Evolutionary conservation across 768 basidiomycete species (phyloP).

Genomic region (Russula foetens): DNA sequence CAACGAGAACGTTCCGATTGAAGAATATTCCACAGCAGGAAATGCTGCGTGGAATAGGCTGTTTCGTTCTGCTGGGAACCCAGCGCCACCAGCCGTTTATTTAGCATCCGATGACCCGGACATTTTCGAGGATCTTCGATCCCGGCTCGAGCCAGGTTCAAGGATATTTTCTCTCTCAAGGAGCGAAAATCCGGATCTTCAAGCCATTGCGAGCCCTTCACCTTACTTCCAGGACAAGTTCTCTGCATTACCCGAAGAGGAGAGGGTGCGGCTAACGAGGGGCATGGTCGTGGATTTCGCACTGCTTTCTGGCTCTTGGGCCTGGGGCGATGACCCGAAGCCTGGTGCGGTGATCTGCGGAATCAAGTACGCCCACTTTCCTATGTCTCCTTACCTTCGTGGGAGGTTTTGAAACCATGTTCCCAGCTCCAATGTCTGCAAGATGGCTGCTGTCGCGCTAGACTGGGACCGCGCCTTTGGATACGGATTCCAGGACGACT

Average conservation of each 20-base stretch:
- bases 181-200: slow-evolving; percentile 36
- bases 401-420: background rate
- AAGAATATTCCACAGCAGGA: slow-evolving; percentile 40
- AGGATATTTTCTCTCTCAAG: slow-evolving; percentile 39
- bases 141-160: slow-evolving; percentile 30
- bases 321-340: slow-evolving; percentile 32
- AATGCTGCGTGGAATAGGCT: slow-evolving; percentile 34
- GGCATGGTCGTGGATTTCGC: slow-evolving; percentile 68
- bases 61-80: slow-evolving; percentile 22
- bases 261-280: slow-evolving; percentile 43
- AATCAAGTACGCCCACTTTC: slow-evolving; percentile 36
- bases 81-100: slow-evolving; percentile 37
- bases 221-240: slow-evolving; percentile 53
- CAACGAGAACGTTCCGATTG: slow-evolving; percentile 39
- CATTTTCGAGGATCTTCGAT: slow-evolving; percentile 35
- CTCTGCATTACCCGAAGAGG: slow-evolving; percentile 30
- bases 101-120: slow-evolving; percentile 54
- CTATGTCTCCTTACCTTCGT: background rate
- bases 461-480: slow-evolving; percentile 63
- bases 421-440: slow-evolving; percentile 53
- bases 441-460: slow-evolving; percentile 47
- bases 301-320: slow-evolving; percentile 56
- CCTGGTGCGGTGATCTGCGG: slow-evolving; percentile 52
- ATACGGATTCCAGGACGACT: slow-evolving; percentile 28
- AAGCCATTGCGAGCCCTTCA: slow-evolving; percentile 39